Evolutionary conservation across 768 basidiomycete genomes (phyloP).

Genomic region (Podaxis sp.): DNA sequence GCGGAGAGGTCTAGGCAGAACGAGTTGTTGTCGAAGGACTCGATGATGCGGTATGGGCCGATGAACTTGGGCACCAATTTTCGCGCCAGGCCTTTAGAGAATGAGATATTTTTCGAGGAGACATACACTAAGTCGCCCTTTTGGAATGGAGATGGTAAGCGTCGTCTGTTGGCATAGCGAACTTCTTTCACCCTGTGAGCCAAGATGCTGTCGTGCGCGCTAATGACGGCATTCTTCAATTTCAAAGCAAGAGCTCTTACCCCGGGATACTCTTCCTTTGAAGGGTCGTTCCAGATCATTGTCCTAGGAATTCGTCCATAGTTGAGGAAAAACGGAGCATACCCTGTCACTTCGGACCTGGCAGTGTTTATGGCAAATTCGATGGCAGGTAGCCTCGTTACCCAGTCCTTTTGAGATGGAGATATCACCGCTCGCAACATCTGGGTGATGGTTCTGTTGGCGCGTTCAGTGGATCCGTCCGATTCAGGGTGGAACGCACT

Average conservation of each 20-base stretch:
- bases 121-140: slow-evolving; percentile 17
- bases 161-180: slow-evolving; percentile 20
- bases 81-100: slow-evolving; percentile 11
- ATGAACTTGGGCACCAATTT: slow-evolving; percentile 19
- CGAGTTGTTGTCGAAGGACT: slow-evolving; percentile 15
- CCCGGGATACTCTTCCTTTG: slow-evolving; percentile 13
- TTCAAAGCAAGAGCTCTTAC: slow-evolving; percentile 11
- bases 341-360: not conserved
- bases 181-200: slow-evolving; percentile 28
- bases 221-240: slow-evolving; percentile 20
- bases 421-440: slow-evolving; percentile 25
- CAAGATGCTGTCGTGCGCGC: slow-evolving; percentile 31
- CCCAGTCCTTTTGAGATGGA: not conserved
- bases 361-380: not conserved
- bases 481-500: slow-evolving; percentile 19
- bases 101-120: slow-evolving; percentile 16
- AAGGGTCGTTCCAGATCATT: slow-evolving; percentile 10
- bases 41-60: slow-evolving; percentile 14
- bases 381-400: not conserved
- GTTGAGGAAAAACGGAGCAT: slow-evolving; percentile 11
- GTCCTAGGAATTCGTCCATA: slow-evolving; percentile 3
- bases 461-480: slow-evolving; percentile 17
- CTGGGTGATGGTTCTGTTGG: slow-evolving; percentile 22
- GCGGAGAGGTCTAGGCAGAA: slow-evolving; percentile 4
- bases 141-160: not conserved